These are phyloP conservation scores for Tolypocladium ovalisporum DNA, from an alignment of 2,329 filamentous ascomycete genomes.

Conservation along the genomic window DNA sequence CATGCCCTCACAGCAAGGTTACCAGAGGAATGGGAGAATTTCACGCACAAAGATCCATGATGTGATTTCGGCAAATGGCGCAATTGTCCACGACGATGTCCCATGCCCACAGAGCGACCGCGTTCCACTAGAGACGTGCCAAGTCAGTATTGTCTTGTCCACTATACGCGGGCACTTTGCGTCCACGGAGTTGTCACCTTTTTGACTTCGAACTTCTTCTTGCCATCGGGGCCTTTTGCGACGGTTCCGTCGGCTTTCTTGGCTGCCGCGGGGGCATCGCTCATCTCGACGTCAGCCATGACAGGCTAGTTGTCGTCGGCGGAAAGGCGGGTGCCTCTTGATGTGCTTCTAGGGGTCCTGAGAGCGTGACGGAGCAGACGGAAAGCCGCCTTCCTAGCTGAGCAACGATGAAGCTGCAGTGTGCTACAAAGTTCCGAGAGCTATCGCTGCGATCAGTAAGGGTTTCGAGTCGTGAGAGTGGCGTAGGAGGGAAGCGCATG, in stretches of 20 bases:
- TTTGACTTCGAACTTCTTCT: conserved; percentile 98
- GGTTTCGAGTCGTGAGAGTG: neutral
- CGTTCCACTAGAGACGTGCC: conserved; percentile 67
- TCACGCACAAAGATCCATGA: conserved; percentile 92
- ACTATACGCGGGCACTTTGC: neutral
- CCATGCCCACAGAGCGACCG: conserved; percentile 97
- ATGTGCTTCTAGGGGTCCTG: neutral
- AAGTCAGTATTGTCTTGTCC: conserved; percentile 1
- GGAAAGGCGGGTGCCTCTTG: neutral
- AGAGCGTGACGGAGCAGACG: neutral
- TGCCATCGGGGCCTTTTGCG: conserved; percentile 49
- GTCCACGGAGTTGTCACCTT: conserved; percentile 54
- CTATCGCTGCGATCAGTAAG: neutral
- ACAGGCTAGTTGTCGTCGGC: neutral
- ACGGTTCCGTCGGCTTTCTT: conserved; percentile 43
- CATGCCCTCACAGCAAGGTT: neutral
- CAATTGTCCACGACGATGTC: conserved; percentile 99
- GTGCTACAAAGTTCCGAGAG: neutral
- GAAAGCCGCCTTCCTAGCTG: neutral
- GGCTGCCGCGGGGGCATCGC: conserved; percentile 58
- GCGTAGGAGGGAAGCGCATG: neutral
- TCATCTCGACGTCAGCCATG: conserved; percentile 98
- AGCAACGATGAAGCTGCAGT: neutral
- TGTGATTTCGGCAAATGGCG: conserved; percentile 97
- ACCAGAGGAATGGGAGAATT: neutral